Evolutionary conservation across 495 filamentous ascomycete genomes (phyloP).

Genomic region (Choiromyces venosus): DNA sequence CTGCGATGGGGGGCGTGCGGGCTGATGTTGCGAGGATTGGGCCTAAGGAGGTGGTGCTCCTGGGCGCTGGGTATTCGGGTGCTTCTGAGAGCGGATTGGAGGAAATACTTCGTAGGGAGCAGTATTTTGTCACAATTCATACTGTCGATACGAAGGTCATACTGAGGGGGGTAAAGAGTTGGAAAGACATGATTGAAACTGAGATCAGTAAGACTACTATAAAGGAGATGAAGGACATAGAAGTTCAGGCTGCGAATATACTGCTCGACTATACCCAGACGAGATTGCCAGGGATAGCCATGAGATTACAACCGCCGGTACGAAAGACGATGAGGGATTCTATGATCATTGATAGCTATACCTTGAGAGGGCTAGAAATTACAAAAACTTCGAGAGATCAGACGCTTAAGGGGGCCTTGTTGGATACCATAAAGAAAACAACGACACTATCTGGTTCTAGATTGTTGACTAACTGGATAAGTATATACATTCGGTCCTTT

Average conservation of each 20-base stretch:
- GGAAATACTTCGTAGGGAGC: conserved; percentile 41
- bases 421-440: conserved; percentile 82
- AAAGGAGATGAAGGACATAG: conserved; percentile 48
- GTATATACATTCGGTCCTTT: conserved; percentile 46
- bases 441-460: conserved; percentile 85
- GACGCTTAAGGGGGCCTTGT: conserved; percentile 68
- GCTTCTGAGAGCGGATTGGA: conserved; percentile 47
- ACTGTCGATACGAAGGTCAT: conserved; percentile 9
- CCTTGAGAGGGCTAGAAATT: conserved; percentile 83
- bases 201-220: conserved; percentile 49
- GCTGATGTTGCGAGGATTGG: conserved; percentile 75
- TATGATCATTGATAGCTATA: conserved; percentile 88
- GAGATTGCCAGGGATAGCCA: conserved; percentile 67
- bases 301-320: conserved; percentile 78
- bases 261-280: conserved; percentile 77
- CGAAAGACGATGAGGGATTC: conserved; percentile 65
- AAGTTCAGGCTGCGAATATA: conserved; percentile 63
- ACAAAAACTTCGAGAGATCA: conserved; percentile 72
- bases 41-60: conserved; percentile 75
- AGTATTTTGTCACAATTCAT: conserved; percentile 29
- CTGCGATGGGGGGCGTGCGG: conserved; percentile 62
- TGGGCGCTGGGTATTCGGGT: not conserved
- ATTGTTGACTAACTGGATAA: conserved; percentile 74
- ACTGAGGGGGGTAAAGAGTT: conserved; percentile 41
- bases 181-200: conserved; percentile 71